Conservation (phyloP, 768 basidiomycete genomes). For the Leccinum fibrillosum region DNA sequence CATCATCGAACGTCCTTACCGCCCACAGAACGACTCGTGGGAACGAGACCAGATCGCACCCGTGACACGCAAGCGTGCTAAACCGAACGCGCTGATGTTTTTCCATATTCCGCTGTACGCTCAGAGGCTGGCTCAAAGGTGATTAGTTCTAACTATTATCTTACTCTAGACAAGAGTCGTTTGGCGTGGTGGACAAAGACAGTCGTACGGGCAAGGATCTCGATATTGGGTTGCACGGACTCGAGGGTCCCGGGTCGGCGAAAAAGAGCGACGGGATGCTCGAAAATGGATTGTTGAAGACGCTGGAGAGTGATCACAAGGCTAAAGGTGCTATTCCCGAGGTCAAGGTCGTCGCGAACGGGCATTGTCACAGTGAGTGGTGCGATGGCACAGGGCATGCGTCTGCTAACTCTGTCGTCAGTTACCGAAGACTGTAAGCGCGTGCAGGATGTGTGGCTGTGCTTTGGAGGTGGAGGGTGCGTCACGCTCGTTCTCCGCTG, state of each 20-base stretch:
- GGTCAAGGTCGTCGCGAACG: conserved; percentile 87
- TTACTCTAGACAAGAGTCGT: conserved; percentile 65
- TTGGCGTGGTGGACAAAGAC: conserved; percentile 64
- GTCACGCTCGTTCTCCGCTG: conserved; percentile 19
- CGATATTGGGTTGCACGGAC: conserved; percentile 62
- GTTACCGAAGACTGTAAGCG: conserved; percentile 89
- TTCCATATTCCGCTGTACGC: conserved; percentile 94
- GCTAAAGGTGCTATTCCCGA: conserved; percentile 51
- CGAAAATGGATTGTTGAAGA: conserved; percentile 70
- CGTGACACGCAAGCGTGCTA: conserved; percentile 58
- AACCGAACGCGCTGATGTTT: conserved; percentile 95
- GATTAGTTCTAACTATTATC: background rate
- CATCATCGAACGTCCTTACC: conserved; percentile 80
- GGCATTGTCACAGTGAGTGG: conserved; percentile 78
- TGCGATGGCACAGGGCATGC: background rate
- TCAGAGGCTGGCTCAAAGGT: too few relatives aligned
- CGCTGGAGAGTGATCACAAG: conserved; percentile 66
- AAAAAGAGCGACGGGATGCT: conserved; percentile 82
- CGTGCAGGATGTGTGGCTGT: conserved; percentile 84
- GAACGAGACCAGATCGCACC: conserved; percentile 61
- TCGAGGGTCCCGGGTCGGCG: conserved; percentile 59
- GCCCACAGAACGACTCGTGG: conserved; percentile 74
- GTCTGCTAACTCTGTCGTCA: conserved; percentile 28
- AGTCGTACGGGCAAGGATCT: conserved; percentile 56
- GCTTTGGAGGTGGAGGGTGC: conserved; percentile 84